A percentile compares a stretch with the other conserved stretches of the same genome.
Conservation (phyloP, 2,329 filamentous ascomycete species). For the Didymosphaeria variabile region DNA sequence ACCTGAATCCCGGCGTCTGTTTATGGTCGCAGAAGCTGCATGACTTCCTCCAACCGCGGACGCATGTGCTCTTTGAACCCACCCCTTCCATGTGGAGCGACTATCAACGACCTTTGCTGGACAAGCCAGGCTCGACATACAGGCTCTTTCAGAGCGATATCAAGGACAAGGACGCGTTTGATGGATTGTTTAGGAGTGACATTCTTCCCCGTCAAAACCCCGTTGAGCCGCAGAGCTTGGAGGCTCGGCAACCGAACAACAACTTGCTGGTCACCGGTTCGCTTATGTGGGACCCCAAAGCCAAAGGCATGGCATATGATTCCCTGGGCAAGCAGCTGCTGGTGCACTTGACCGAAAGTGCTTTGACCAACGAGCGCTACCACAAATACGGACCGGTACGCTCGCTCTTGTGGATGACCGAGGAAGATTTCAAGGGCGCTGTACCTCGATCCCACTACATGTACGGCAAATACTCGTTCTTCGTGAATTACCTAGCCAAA, state of each 20-base stretch:
- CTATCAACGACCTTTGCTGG: conserved; percentile 63
- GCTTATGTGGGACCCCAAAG: conserved; percentile 46
- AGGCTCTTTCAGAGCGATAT: conserved; percentile 54
- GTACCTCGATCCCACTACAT: conserved; percentile 67
- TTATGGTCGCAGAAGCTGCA: conserved; percentile 83
- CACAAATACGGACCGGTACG: conserved; percentile 82
- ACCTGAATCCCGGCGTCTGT: conserved; percentile 83
- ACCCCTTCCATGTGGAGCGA: conserved; percentile 66
- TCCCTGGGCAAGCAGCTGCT: conserved; percentile 67
- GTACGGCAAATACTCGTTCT: conserved; percentile 66
- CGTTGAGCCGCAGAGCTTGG: conserved; percentile 49
- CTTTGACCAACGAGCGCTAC: conserved; percentile 68
- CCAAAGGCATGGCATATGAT: conserved; percentile 61
- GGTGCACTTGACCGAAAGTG: conserved; percentile 68
- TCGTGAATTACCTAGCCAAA: conserved; percentile 69
- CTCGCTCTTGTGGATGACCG: conserved; percentile 76
- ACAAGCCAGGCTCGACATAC: conserved; percentile 53
- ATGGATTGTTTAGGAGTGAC: conserved; percentile 60
- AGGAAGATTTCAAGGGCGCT: conserved; percentile 66
- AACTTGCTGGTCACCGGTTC: conserved; percentile 69
- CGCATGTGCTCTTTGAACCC: conserved; percentile 84
- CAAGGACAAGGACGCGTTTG: conserved; percentile 52
- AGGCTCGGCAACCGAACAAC: conserved; percentile 67
- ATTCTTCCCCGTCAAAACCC: conserved; percentile 65
- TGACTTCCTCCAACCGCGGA: conserved; percentile 76